phyloP scores from a whole-genome alignment of 2,329 filamentous ascomycete genomes.

The Colletotrichum sp. region DNA sequence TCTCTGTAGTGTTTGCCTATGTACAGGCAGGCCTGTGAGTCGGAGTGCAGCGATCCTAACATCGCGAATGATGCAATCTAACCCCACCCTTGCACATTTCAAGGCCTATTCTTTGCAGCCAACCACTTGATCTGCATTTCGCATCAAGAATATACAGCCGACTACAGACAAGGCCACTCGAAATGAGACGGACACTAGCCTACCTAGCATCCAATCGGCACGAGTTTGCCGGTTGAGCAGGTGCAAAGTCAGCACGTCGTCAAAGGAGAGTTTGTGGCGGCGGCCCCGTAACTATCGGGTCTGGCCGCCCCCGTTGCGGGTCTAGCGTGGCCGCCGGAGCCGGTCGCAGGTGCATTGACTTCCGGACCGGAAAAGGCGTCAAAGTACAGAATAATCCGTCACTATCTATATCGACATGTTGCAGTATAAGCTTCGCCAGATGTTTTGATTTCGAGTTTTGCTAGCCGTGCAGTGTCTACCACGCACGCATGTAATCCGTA shows the following conservation, averaged over 20 bases:
- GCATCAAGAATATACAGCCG: fast-evolving
- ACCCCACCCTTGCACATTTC: not conserved
- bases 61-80: not conserved
- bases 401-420: fast-evolving
- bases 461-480: too few relatives aligned
- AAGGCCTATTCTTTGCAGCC: not conserved
- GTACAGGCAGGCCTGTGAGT: not conserved
- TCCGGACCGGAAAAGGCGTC: not conserved
- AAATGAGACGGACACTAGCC: not conserved
- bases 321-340: not conserved
- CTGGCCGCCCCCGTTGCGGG: not conserved
- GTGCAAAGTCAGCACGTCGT: not conserved
- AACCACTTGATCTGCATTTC: not conserved
- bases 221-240: fast-evolving
- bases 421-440: not conserved
- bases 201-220: not conserved
- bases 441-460: too few relatives aligned
- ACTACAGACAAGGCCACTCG: not conserved
- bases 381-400: fast-evolving
- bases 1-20: too few relatives aligned
- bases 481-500: too few relatives aligned
- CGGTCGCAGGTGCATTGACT: not conserved
- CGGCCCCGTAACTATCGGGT: not conserved
- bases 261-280: not conserved
- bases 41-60: fast-evolving